phyloP scores from a whole-genome alignment of 352 stramenopile genomes.

The Phytophthora sojae region DNA sequence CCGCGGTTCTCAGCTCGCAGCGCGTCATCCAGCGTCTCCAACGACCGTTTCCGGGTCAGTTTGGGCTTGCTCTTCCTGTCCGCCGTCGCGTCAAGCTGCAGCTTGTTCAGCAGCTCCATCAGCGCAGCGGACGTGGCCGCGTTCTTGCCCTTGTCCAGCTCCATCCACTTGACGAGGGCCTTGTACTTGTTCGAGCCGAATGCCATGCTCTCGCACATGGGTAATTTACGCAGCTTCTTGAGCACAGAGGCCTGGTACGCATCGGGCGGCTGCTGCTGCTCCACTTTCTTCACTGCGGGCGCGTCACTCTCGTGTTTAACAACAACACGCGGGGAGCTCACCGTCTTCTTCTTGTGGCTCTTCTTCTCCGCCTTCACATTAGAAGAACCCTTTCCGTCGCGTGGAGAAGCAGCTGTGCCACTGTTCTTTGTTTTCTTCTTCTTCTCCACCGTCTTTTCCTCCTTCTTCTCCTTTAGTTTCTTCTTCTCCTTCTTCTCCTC shows the following conservation, averaged over 20 bases:
- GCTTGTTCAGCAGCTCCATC: slow-evolving; percentile 35
- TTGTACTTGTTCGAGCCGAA: slow-evolving; percentile 56
- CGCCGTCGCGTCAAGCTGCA: slow-evolving; percentile 14
- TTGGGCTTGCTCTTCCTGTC: slow-evolving; percentile 29
- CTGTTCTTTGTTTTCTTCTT: slow-evolving; percentile 29
- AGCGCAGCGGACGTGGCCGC: slow-evolving; percentile 38
- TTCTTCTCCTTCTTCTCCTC: slow-evolving; percentile 1
- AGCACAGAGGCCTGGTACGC: slow-evolving; percentile 37
- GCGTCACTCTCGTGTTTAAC: slow-evolving; percentile 6
- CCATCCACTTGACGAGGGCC: slow-evolving; percentile 60
- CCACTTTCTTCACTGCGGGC: slow-evolving; percentile 2
- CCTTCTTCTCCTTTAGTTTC: slow-evolving; percentile 30
- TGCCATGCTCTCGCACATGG: slow-evolving; percentile 46
- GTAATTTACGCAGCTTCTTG: slow-evolving; percentile 45
- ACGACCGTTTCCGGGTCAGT: slow-evolving; percentile 28
- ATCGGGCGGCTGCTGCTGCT: slow-evolving; percentile 3
- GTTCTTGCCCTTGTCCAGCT: slow-evolving; percentile 59
- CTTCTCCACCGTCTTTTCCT: slow-evolving; percentile 28
- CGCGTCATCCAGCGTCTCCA: slow-evolving; percentile 58
- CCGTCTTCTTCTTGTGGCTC: background rate
- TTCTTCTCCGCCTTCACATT: slow-evolving; percentile 25
- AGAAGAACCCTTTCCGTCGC: background rate
- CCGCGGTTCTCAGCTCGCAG: slow-evolving; percentile 37
- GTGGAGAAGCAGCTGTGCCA: slow-evolving; percentile 24
- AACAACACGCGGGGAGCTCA: background rate